A percentile compares a stretch with the other conserved stretches of the same genome.
phyloP scores from a whole-genome alignment of 78 protist genomes.

The Fonticula alba region DNA sequence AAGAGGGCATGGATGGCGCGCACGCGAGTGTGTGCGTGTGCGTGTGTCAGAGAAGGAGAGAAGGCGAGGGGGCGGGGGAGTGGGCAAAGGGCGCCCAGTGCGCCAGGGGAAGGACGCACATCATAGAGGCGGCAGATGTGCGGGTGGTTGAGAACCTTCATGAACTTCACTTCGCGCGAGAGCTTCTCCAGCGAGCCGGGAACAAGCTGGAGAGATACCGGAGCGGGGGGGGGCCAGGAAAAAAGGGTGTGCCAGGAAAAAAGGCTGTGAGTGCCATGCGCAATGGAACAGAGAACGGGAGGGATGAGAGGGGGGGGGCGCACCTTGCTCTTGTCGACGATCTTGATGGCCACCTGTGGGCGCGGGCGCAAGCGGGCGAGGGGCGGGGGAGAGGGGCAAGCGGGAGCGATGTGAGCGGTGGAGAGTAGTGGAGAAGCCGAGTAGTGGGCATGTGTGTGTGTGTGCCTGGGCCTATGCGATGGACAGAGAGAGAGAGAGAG shows the following conservation, averaged over 20 bases:
- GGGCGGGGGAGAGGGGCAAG: too few relatives aligned
- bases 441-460: too few relatives aligned
- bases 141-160: conserved; percentile 2
- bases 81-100: neutral
- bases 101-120: neutral
- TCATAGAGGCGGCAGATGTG: conserved; percentile 8
- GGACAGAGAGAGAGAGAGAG: too few relatives aligned
- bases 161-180: conserved; percentile 1
- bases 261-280: too few relatives aligned
- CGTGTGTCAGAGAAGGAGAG: neutral
- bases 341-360: conserved; percentile 10
- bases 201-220: too few relatives aligned
- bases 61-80: neutral
- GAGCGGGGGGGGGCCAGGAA: too few relatives aligned
- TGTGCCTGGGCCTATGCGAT: too few relatives aligned
- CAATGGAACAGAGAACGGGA: too few relatives aligned
- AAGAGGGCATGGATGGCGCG: too few relatives aligned
- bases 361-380: neutral
- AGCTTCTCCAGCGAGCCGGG: neutral
- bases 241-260: too few relatives aligned
- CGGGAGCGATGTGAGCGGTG: too few relatives aligned
- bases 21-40: neutral
- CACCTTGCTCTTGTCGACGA: conserved; percentile 8
- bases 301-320: neutral
- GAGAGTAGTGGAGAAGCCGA: too few relatives aligned